Evolutionary conservation across 2,329 filamentous ascomycete genomes (phyloP), one percentile per base, ranked within the genome.

Genomic region (Erysiphe pulchra): DNA sequence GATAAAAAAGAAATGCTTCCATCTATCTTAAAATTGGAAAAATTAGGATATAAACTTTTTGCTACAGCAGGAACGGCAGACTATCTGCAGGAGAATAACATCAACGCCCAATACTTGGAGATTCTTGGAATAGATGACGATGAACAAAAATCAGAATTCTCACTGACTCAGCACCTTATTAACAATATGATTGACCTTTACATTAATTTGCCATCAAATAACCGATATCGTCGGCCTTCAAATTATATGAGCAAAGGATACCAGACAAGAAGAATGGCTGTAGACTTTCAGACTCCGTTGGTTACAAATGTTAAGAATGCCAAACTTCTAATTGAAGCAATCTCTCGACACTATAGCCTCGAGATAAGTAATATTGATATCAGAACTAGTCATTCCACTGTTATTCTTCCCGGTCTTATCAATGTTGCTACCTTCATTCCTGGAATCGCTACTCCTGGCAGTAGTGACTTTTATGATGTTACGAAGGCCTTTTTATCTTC

Each of bases 281-380:
- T 98, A 38, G 90, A 60, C 42, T 83, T 94, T 65, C 87, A 95
- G 65, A 92, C 90, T 46, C 90, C 90, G 48, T 68, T 98, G 49
- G 87, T 98, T 16, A 98, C 90, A 46, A 98, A 98, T 56, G 90
- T 98, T 62, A 98, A 98, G 73, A 95, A 94, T 59, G 90, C 90
- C 48, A 98, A 95, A 70, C 83, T 98, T 48, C 65, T 98, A 45
- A 79, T 98, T 45, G 90, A 98, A 65, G 90, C 87, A 18, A 82
- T 98, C 52, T 77, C 85, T 47, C 77, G 87, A 48, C 80, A 92
- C 60, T 93, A 84, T 58, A 77, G 86, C 53, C 70, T 98, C 46
- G 76, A 82, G 34, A 75, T 98, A 47, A 74, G 75, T 58, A 78
- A 76, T 52, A 75, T 86, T 47, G 90, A 98, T 63, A 92, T 79